Percentiles rank a stretch among this genome's conserved stretches.
These are phyloP conservation scores for Athelia psychrophila DNA, from an alignment of 1,284 basidiomycete species.

Conservation along the genomic window DNA sequence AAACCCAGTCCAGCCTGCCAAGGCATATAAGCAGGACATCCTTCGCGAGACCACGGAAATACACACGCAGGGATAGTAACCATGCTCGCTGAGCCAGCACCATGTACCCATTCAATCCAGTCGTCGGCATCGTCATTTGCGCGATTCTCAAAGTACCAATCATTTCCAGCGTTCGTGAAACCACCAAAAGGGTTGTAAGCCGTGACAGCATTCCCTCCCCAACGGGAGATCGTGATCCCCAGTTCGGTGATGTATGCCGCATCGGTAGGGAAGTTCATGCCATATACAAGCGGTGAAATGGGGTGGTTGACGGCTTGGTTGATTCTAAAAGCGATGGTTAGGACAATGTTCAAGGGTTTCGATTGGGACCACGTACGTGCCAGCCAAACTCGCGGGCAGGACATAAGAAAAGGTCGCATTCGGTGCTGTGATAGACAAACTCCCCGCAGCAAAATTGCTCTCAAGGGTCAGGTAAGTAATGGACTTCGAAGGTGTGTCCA, in stretches of 20 bases:
- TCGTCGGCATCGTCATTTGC: conserved; percentile 37
- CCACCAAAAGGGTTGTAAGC: conserved; percentile 48
- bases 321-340: conserved; percentile 23
- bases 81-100: conserved; percentile 39
- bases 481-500: conserved; percentile 40
- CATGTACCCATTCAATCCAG: conserved; percentile 45
- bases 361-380: conserved; percentile 22
- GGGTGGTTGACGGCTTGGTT: conserved; percentile 30
- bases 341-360: not conserved
- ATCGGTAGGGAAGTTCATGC: conserved; percentile 47
- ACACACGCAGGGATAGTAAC: conserved; percentile 47
- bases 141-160: conserved; percentile 55
- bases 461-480: conserved; percentile 45
- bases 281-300: conserved; percentile 45
- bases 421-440: conserved; percentile 37
- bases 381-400: conserved; percentile 38
- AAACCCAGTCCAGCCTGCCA: conserved; percentile 48
- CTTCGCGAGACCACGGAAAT: not conserved
- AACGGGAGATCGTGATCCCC: conserved; percentile 45
- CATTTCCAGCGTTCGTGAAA: conserved; percentile 49
- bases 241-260: conserved; percentile 42
- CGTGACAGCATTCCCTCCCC: conserved; percentile 53
- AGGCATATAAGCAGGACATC: not conserved
- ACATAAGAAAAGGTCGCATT: conserved; percentile 34
- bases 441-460: conserved; percentile 33